Base-by-base conservation (phyloP, 768 basidiomycete species). In the Imleria badia region DNA sequence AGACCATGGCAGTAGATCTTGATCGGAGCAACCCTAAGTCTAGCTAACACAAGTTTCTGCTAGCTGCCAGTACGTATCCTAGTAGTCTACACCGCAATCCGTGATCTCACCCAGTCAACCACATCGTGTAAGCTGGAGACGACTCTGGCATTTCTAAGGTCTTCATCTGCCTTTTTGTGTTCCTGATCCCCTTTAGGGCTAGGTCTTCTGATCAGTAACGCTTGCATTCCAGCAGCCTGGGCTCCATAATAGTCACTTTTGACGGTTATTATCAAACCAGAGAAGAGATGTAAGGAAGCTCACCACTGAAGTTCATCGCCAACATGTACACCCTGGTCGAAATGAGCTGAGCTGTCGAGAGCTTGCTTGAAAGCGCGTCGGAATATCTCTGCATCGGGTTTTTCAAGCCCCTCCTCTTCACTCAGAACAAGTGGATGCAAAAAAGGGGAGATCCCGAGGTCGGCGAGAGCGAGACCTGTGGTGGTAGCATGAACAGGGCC, bases 251-350 rank as follows among this genome's bases (percentile, higher is more conserved):
- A 90, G 60, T 91, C 89, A 46, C 89, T 91, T 60, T 10, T 34
- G 20, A 22, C 41, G 34, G 54, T 60, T 40, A 55, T 13, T 36
- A 40, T 47, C 34, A 44, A 48, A 33, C 23, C 26, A 36, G 11
- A 45, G 29, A 22, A 36, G n/a, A 19, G 14, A 22, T 23, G 48
- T 22, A 5, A 42, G 30, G 17, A n/a, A 40, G 58, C 80, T 58
- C 60, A 89, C 90, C 80, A 78, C 45, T 76, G 65, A 30, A 89
- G 65, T 58, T 91, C 89, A 64, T 93, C 90, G 1, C 91, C 91
- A 38, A 92, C 79, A 59, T 93, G 90, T 19, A 91, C 63, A 34
- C 78, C 79, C 61, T 87, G 75, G 34, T 62, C 48, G 7, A 51
- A 30, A 38, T 35, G 45, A 5, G 31, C 15, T 13, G 36, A 11